These are phyloP conservation scores for Debaryomyces fabryi DNA, from an alignment of 1,139 yeast species.

Conservation along the genomic window DNA sequence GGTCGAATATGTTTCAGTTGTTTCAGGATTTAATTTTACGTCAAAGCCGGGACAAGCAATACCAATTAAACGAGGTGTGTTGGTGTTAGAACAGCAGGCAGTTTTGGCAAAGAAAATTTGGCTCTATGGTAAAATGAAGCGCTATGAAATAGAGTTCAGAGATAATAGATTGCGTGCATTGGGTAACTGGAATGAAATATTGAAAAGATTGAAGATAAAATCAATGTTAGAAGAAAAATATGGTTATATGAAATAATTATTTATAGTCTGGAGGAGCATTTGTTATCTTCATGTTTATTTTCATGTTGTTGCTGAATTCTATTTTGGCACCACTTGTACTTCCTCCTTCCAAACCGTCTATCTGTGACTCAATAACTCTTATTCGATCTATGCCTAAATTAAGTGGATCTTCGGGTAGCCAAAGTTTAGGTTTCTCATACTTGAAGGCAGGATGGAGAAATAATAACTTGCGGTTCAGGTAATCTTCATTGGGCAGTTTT, in stretches of 20 bases:
- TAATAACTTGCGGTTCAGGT: conserved; percentile 25
- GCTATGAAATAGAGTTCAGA: conserved; percentile 11
- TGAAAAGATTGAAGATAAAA: conserved; percentile 26
- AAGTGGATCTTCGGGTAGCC: conserved; percentile 37
- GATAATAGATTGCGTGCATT: conserved; percentile 13
- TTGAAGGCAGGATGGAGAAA: conserved; percentile 39
- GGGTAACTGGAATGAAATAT: conserved; percentile 26
- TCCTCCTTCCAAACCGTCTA: conserved; percentile 24
- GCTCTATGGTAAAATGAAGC: conserved; percentile 27
- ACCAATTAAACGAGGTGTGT: conserved; percentile 35
- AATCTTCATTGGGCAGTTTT: conserved; percentile 11
- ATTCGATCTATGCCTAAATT: conserved; percentile 16
- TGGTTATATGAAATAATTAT: conserved; percentile 12
- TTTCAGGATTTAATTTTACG: conserved; percentile 35
- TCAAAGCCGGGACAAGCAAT: conserved; percentile 29
- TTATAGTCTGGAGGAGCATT: conserved; percentile 44
- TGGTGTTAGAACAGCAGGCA: conserved; percentile 25
- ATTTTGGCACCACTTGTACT: conserved; percentile 33
- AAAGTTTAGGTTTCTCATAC: conserved; percentile 35
- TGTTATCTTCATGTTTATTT: conserved; percentile 24
- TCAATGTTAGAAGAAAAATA: conserved; percentile 20
- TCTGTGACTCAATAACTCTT: conserved; percentile 10
- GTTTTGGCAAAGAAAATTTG: conserved; percentile 28
- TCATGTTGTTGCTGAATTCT: conserved; percentile 17
- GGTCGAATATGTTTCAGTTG: conserved; percentile 36